Percentiles rank a stretch among this genome's conserved stretches.
Conservation (phyloP, 2,329 filamentous ascomycete species). For the Paraphaeosphaeria sporulosa region DNA sequence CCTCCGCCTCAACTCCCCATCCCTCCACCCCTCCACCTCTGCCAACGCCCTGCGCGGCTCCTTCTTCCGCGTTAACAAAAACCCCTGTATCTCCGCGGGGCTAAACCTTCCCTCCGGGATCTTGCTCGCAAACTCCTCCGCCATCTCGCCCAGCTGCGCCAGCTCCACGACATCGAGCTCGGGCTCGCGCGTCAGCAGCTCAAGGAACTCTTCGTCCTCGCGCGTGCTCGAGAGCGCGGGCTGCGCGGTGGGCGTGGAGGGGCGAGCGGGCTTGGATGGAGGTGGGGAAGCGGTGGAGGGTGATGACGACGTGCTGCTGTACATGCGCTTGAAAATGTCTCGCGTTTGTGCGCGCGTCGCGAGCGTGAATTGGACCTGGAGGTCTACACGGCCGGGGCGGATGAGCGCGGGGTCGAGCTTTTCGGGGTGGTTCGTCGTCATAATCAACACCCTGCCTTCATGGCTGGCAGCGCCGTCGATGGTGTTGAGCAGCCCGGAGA, state of each 20-base stretch:
- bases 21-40: constrained; percentile 54
- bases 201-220: constrained; percentile 22
- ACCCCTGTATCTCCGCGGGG: constrained; percentile 63
- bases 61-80: constrained; percentile 60
- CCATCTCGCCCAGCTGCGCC: constrained; percentile 50
- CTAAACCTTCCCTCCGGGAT: constrained; percentile 59
- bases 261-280: not conserved
- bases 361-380: constrained; percentile 67
- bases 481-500: constrained; percentile 81
- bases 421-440: constrained; percentile 82
- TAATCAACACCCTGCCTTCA: constrained; percentile 80
- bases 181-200: constrained; percentile 17
- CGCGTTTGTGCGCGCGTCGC: constrained; percentile 51
- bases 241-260: not conserved
- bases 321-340: constrained; percentile 55
- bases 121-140: constrained; percentile 53
- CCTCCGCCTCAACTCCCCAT: constrained; percentile 44
- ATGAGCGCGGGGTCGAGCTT: constrained; percentile 77
- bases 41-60: constrained; percentile 55
- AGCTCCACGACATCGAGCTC: constrained; percentile 23
- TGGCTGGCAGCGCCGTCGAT: constrained; percentile 84
- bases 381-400: constrained; percentile 74
- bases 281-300: not conserved
- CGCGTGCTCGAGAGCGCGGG: constrained; percentile 6
- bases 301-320: constrained; percentile 26